Conservation (phyloP, 2,329 filamentous ascomycete genomes). For the Cytospora piceae region DNA sequence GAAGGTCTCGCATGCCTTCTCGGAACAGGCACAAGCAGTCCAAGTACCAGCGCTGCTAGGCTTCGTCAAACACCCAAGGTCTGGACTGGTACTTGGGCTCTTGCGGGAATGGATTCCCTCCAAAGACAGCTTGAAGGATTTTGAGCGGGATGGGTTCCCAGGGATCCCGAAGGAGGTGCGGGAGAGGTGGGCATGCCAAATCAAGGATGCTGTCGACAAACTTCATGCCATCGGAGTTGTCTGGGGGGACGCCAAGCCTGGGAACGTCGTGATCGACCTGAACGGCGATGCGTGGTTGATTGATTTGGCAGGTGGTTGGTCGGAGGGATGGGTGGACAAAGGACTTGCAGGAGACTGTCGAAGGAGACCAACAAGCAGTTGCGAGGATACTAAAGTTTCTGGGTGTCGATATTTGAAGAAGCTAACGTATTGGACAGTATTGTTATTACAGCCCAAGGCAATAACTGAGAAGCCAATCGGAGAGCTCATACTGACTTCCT, state of each 20-base stretch:
- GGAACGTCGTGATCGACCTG: constrained; percentile 44
- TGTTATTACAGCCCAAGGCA: too few species aligned
- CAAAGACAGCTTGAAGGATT: constrained; percentile 5
- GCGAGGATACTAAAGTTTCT: constrained; percentile 28
- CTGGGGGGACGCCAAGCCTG: constrained; percentile 41
- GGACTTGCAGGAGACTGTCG: constrained; percentile 41
- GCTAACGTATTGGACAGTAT: too few species aligned
- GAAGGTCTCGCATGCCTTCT: not conserved
- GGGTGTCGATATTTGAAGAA: not conserved
- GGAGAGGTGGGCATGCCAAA: constrained; percentile 30
- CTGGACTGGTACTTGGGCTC: constrained; percentile 4
- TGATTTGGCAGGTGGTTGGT: constrained; percentile 46
- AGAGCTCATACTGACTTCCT: too few species aligned
- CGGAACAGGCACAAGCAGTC: not conserved
- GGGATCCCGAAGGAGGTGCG: not conserved
- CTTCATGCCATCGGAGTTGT: constrained; percentile 37
- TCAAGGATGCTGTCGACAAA: constrained; percentile 35
- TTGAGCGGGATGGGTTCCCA: not conserved
- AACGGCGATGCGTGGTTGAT: constrained; percentile 44
- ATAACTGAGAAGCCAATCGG: too few species aligned
- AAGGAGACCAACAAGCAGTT: constrained; percentile 42
- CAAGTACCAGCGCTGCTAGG: constrained; percentile 6
- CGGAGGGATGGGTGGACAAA: constrained; percentile 46
- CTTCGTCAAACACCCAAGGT: constrained; percentile 3
- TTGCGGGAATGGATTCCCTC: constrained; percentile 20